Conservation (phyloP, 371 early-diverging fungal species). For the Mucor sp. region DNA sequence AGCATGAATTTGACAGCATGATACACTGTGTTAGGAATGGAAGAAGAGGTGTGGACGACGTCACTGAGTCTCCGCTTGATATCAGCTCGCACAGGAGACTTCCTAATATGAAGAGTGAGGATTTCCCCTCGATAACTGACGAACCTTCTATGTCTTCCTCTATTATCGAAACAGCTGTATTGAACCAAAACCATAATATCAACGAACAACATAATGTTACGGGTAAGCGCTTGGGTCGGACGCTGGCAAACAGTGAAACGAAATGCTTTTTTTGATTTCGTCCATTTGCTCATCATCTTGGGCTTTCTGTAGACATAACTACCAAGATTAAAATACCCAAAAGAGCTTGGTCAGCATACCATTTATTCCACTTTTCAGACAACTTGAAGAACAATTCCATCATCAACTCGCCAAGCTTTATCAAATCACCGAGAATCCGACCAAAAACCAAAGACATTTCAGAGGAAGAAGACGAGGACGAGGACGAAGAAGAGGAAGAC, state of each 20-base stretch:
- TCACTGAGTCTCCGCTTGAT: constrained; percentile 11
- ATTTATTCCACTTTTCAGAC: constrained; percentile 9
- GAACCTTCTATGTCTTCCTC: constrained; percentile 28
- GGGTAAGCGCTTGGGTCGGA: constrained; percentile 3
- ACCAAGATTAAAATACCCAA: constrained; percentile 22
- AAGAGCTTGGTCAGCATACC: constrained; percentile 23
- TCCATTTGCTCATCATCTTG: neutral
- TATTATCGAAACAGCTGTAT: constrained; percentile 17
- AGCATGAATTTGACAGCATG: constrained; percentile 1
- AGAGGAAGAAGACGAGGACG: neutral
- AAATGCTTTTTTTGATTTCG: neutral
- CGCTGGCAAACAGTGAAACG: neutral
- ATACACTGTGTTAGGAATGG: neutral
- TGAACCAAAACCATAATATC: constrained; percentile 5
- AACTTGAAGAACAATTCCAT: neutral
- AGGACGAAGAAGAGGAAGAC: neutral
- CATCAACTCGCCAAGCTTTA: constrained; percentile 4
- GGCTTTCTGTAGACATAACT: neutral
- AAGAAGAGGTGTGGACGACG: constrained; percentile 8
- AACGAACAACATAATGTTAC: constrained; percentile 1
- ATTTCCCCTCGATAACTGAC: constrained; percentile 16
- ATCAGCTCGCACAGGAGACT: constrained; percentile 1
- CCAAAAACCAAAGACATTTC: constrained; percentile 3
- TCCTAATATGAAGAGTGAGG: constrained; percentile 10
- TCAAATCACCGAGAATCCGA: constrained; percentile 13